Evolutionary conservation across 164 flowering plant genomes (phyloP), one percentile per base, ranked within the genome.

Genomic region (Kingdonia uniflora): DNA sequence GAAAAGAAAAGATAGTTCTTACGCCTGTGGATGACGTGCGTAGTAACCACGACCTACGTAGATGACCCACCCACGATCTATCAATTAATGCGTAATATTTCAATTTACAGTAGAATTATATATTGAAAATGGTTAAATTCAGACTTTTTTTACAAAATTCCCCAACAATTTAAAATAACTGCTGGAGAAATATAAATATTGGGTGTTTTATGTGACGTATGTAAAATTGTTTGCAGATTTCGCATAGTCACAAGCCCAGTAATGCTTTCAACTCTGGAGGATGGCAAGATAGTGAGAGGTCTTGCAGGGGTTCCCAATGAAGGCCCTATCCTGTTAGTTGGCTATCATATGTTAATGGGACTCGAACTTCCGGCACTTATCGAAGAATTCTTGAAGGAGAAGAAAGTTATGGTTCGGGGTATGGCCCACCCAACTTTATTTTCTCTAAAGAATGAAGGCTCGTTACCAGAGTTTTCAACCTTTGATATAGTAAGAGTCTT

Each of bases 301-400:
- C 84, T 92, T 59, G 66, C 69, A 3, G 99, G 94, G 37, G 82
- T 92, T 65, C 99, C 99, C 8, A 51, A 61, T 67, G 81, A 88
- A 71, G 99, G 99, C 55, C 99, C 96, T 19, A 82, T 92, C 46
- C 65, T 92, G 45, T 65, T 85, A 35, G 88, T 92, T 56, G 99
- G 99, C 47, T 74, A 88, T 68, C 99, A 88, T 71, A 92, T 86
- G 90, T 61, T 92, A 59, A 26, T 85, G 78, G 99, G 96, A 44
- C 10, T 78, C 1, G 99, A 92, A 60, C 68, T 88, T 25, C 35
- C n/a, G 51, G 61, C 80, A 15, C 70, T 92, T 20, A 63, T 80
- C 39, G 84, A 77, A 59, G 74, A 57, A 64, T 85, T 85, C 65
- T 55, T 92, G 60, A 70, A 62, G 52, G 82, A 82, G 75, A 88